Conservation (phyloP, 352 stramenopile genomes). For the Globisporangium ultimum region DNA sequence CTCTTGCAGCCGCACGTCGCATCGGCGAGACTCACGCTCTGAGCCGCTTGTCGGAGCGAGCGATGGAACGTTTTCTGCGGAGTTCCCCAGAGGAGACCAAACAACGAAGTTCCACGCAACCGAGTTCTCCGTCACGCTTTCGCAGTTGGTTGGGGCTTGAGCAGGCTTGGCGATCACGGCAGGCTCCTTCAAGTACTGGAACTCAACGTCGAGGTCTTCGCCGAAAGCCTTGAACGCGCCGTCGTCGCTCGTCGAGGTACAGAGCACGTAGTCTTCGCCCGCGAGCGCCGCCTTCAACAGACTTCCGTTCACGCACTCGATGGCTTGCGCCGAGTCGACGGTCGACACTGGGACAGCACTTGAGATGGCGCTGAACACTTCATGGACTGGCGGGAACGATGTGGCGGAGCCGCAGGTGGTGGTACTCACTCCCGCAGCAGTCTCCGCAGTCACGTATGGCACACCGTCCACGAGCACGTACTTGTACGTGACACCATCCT, state of each 20-base stretch:
- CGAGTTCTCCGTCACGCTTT: conserved; percentile 13
- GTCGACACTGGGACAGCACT: conserved; percentile 26
- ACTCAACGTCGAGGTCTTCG: conserved; percentile 35
- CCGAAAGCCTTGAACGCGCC: conserved; percentile 36
- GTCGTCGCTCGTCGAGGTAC: conserved; percentile 17
- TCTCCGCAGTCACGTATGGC: conserved; percentile 24
- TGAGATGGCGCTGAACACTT: conserved; percentile 30
- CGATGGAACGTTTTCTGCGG: conserved; percentile 16
- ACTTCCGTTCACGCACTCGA: conserved; percentile 33
- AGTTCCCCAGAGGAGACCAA: conserved; percentile 23
- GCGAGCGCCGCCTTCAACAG: conserved; percentile 41
- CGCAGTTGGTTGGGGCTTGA: conserved; percentile 21
- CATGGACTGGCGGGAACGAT: conserved; percentile 24
- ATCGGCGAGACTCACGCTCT: conserved; percentile 21
- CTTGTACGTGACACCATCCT: conserved; percentile 30
- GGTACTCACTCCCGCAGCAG: conserved; percentile 10
- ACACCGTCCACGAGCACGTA: conserved; percentile 34
- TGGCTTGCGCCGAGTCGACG: conserved; percentile 34
- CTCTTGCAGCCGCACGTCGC: conserved; percentile 30
- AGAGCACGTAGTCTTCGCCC: conserved; percentile 45
- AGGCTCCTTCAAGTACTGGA: conserved; percentile 3
- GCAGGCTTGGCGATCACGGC: conserved; percentile 20
- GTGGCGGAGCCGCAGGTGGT: conserved; percentile 25
- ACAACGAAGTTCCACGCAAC: conserved; percentile 16
- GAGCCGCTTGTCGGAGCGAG: conserved; percentile 13